A percentile compares a stretch with the other conserved stretches of the same genome.
Conservation (phyloP, 1,139 yeast genomes). For the Saccharomyces hybrid region DNA sequence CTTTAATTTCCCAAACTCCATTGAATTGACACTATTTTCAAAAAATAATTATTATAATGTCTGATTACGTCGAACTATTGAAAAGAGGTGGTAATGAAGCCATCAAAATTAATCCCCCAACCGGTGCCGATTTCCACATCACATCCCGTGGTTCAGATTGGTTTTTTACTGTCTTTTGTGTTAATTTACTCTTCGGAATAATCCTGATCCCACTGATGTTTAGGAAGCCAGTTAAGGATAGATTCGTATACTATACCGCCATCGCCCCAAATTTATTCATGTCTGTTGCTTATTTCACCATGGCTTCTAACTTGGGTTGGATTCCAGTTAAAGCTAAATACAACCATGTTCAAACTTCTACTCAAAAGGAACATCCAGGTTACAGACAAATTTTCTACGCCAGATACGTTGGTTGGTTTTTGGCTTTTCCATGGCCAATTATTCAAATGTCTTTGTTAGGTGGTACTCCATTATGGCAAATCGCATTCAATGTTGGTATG, state of each 20-base stretch:
- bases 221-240: constrained; percentile 15
- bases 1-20: not conserved
- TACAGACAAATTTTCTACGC: constrained; percentile 56
- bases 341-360: constrained; percentile 38
- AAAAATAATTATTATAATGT: constrained; percentile 3
- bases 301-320: constrained; percentile 61
- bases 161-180: constrained; percentile 37
- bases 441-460: constrained; percentile 42
- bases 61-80: constrained; percentile 13
- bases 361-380: constrained; percentile 30
- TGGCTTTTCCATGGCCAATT: constrained; percentile 49
- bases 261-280: constrained; percentile 41
- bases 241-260: constrained; percentile 27
- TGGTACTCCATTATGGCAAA: constrained; percentile 35
- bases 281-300: constrained; percentile 49
- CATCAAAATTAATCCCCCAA: constrained; percentile 18
- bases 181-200: constrained; percentile 18
- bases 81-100: constrained; percentile 23
- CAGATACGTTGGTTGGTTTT: constrained; percentile 57
- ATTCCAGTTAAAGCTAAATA: constrained; percentile 46
- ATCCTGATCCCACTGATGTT: constrained; percentile 49
- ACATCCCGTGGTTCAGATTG: constrained; percentile 22
- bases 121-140: constrained; percentile 20
- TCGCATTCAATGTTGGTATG: constrained; percentile 37
- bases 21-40: not conserved